Evolutionary conservation across 129 eudicot genomes (phyloP), one percentile per base, ranked within the genome.

Genomic region (Deinandra increscens): DNA sequence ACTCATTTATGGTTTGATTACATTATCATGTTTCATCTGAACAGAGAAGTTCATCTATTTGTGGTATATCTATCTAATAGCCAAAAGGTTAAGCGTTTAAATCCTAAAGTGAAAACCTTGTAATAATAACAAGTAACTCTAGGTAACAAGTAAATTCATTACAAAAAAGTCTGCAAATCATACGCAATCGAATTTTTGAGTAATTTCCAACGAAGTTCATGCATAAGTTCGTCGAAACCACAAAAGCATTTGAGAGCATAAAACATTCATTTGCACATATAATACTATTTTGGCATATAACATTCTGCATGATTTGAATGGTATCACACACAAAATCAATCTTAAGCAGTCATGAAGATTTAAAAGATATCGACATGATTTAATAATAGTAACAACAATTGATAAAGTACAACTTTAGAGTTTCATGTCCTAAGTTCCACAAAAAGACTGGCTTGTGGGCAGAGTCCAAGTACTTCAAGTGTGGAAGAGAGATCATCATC

Each of bases 371-470:
- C 17, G 9, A 11, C 39, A 56, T 11, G 61, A 37, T 34, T 34
- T 9, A 50, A 18, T 37, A 69, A n/a, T n/a, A n/a, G n/a, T n/a
- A n/a, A n/a, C n/a, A n/a, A n/a, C n/a, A n/a, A n/a, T n/a, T n/a
- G n/a, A 69, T n/a, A 53, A 69, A 18, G 15, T 11, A 11, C 4
- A 18, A 20, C 5, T 45, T n/a, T n/a, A 6, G 51, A 64, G 3
- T 54, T 67, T 83, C 82, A 83, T 60, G 70, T 72, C 56, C 76
- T 78, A 48, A 84, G 45, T 80, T 91, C 96, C 73, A 91, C 94
- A 54, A 91, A n/a, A 63, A 88, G 94, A 76, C 91, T 91, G 48
- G 91, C 96, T 44, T 84, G 96, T 60, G 91, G 96, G 75, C 88
- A 84, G 38, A 88, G 65, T 54, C 96, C 96, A 31, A 91, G 90